Conservation (phyloP, 2,329 filamentous ascomycete genomes). For the Epichloe brachyelytri region DNA sequence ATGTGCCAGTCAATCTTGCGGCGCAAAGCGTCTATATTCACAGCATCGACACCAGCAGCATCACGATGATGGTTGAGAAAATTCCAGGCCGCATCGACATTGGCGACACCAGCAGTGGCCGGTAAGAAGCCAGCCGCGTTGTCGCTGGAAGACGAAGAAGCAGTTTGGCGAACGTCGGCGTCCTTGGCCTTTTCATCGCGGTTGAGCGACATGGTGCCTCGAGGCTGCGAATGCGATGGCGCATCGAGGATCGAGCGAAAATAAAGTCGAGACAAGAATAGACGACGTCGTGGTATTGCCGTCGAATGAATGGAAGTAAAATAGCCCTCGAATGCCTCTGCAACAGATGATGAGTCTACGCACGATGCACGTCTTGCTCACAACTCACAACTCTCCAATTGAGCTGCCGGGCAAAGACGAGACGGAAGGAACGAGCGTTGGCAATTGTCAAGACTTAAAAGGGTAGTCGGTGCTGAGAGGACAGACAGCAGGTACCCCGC, state of each 20-base stretch:
- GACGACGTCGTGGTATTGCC: not conserved
- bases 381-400: not conserved
- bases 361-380: not conserved
- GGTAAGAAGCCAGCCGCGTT: not conserved
- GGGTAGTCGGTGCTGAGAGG: not conserved
- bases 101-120: slow-evolving; percentile 5
- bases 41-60: slow-evolving; percentile 17
- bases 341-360: not conserved
- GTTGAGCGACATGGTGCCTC: slow-evolving; percentile 13
- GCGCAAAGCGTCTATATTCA: slow-evolving; percentile 33
- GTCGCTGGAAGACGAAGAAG: slow-evolving; percentile 12
- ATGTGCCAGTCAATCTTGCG: slow-evolving; percentile 46
- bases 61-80: slow-evolving; percentile 30
- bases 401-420: not conserved
- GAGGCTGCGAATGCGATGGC: not conserved
- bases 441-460: not conserved
- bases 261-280: not conserved
- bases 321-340: not conserved
- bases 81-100: slow-evolving; percentile 33
- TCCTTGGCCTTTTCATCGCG: slow-evolving; percentile 13
- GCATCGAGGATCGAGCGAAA: not conserved
- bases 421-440: not conserved
- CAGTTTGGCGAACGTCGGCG: slow-evolving; percentile 9
- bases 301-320: not conserved
- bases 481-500: too few species aligned